Conservation (phyloP, 805 yeast species). For the Yamadazyma scolyti region DNA sequence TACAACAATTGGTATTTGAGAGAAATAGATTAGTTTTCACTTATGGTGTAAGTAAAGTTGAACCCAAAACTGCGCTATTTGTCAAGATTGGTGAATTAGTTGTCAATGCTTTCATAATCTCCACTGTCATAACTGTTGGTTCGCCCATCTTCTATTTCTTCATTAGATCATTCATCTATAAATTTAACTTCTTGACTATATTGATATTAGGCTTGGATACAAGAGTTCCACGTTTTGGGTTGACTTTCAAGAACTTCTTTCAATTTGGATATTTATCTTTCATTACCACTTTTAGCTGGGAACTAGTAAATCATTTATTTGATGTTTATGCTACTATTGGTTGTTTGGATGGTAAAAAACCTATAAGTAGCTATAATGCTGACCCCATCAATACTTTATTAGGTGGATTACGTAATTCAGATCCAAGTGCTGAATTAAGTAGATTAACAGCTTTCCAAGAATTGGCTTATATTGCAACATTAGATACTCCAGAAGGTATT, state of each 20-base stretch:
- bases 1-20: constrained; percentile 51
- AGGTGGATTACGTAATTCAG: constrained; percentile 58
- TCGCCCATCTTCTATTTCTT: constrained; percentile 39
- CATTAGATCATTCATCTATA: constrained; percentile 42
- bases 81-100: constrained; percentile 25
- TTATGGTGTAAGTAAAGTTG: constrained; percentile 40
- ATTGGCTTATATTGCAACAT: constrained; percentile 58
- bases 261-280: constrained; percentile 30
- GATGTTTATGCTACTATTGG: constrained; percentile 69
- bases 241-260: constrained; percentile 26
- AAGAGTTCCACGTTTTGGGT: constrained; percentile 33
- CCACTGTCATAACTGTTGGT: constrained; percentile 20
- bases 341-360: constrained; percentile 62
- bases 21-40: constrained; percentile 50
- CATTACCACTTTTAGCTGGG: constrained; percentile 45
- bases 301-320: constrained; percentile 52
- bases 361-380: constrained; percentile 55
- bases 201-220: constrained; percentile 34
- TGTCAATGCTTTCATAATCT: constrained; percentile 35
- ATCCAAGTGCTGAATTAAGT: constrained; percentile 23
- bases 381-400: constrained; percentile 63
- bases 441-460: constrained; percentile 74
- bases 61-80: constrained; percentile 34
- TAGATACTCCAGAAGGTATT: constrained; percentile 35
- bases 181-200: constrained; percentile 23